Evolutionary conservation across 176 grass and related monocot genomes (phyloP).

Genomic region (Sorghum bicolor): Sorghum_bicolor_NCBIv3 NC_012878.2:55947001-55947500

Average conservation of each 20-base stretch:
- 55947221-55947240: conserved; percentile 22
- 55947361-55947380: conserved; percentile 75
- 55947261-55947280: conserved; percentile 29
- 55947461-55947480: conserved; percentile 49
- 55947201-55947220: conserved; percentile 18
- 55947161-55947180: background rate
- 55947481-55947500: conserved; percentile 66
- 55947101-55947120: conserved; percentile 69
- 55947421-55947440: conserved; percentile 19
- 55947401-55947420: background rate
- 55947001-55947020: background rate
- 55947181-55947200: conserved; percentile 39
- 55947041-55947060: conserved; percentile 50
- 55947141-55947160: background rate
- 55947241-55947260: conserved; percentile 57
- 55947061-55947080: conserved; percentile 76
- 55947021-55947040: conserved; percentile 34
- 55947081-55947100: conserved; percentile 80
- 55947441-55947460: conserved; percentile 4
- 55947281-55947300: background rate
- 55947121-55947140: conserved; percentile 55
- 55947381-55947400: conserved; percentile 45
- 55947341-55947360: conserved; percentile 55
- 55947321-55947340: conserved; percentile 37
- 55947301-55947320: background rate